Base-by-base conservation (phyloP, 2,329 filamentous ascomycete genomes). In the Penicillium decumbens region DNA sequence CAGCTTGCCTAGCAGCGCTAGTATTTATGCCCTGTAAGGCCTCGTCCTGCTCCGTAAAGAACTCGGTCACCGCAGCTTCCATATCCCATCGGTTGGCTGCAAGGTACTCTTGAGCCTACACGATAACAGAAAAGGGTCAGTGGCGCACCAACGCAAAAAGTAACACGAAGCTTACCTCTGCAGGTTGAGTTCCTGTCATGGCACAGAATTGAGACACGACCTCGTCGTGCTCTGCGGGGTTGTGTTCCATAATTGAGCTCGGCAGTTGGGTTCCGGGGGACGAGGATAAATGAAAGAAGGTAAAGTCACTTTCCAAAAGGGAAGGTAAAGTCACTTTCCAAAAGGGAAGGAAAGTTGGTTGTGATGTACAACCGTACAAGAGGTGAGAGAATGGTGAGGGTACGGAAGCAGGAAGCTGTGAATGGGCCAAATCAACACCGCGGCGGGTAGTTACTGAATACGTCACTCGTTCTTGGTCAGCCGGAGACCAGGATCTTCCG, bases 101-200 rank as follows among this genome's bases (percentile, higher is more conserved):
- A 6, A 92, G 81, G 58, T 87, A 87, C 53, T 84, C 77, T 48
- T 76, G 76, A 41, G 87, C 87, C 86, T 90, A 54, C 1, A 27
- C 27, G 24, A 25, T 8, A 20, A 48, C 13, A 8, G 2, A 3
- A 24, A 4, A 6, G 28, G 15, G 32, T 45, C 18, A 50, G 47
- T 44, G 27, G 53, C 40, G 38, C 8, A 1, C 23, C 6, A 3
- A 15, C 18, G 37, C 12, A 2, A n/a, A 15, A 20, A 23, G 15
- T 2, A n/a, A 25, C 3, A n/a, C 4, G 25, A 24, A 43, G 50
- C 65, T 43, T 71, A 80, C 80, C 62, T 77, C 72, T 48, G 75
- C 67, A 28, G 76, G 64, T 28, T 70, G 68, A 27, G 74, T 73
- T 20, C 77, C 75, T n/a, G 81, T 83, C 61, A 84, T 72, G 47